Conservation (phyloP, 2,329 filamentous ascomycete species). For the Pseudogymnoascus sp. region DNA sequence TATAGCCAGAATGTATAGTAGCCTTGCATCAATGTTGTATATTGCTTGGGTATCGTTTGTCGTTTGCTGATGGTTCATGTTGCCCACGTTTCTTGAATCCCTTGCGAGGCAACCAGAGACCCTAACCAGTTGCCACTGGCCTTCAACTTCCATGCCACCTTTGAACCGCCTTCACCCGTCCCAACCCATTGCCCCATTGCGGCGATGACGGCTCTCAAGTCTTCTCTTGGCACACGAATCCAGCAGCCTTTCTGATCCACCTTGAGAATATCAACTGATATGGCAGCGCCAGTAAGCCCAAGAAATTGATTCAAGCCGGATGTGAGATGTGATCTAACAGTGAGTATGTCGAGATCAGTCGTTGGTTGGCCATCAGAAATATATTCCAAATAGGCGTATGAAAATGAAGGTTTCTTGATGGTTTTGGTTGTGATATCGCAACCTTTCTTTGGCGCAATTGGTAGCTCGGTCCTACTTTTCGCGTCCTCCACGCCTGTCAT, state of each 20-base stretch:
- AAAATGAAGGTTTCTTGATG: slow-evolving; percentile 42
- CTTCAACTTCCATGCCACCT: slow-evolving; percentile 40
- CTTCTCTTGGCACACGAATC: slow-evolving; percentile 54
- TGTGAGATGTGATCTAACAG: slow-evolving; percentile 53
- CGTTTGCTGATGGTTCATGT: background rate
- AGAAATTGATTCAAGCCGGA: slow-evolving; percentile 59
- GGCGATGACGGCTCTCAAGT: slow-evolving; percentile 51
- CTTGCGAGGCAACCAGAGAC: slow-evolving; percentile 40
- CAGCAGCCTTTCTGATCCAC: slow-evolving; percentile 47
- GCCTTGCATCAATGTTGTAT: background rate
- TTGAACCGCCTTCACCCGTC: slow-evolving; percentile 25
- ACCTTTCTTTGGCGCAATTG: slow-evolving; percentile 14
- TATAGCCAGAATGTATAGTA: slow-evolving; percentile 8
- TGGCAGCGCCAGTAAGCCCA: slow-evolving; percentile 56
- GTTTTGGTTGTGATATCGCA: slow-evolving; percentile 44
- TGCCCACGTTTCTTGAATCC: background rate
- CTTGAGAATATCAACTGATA: slow-evolving; percentile 63
- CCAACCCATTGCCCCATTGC: slow-evolving; percentile 59
- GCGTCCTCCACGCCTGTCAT: background rate
- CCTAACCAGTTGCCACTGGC: slow-evolving; percentile 58
- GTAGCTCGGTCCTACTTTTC: background rate
- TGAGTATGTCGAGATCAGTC: slow-evolving; percentile 48
- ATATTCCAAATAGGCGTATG: slow-evolving; percentile 45
- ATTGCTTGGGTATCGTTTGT: background rate
- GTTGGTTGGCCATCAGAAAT: slow-evolving; percentile 12